Base-by-base conservation (phyloP, 2,329 filamentous ascomycete species). In the Blastomyces gilchristii region DNA sequence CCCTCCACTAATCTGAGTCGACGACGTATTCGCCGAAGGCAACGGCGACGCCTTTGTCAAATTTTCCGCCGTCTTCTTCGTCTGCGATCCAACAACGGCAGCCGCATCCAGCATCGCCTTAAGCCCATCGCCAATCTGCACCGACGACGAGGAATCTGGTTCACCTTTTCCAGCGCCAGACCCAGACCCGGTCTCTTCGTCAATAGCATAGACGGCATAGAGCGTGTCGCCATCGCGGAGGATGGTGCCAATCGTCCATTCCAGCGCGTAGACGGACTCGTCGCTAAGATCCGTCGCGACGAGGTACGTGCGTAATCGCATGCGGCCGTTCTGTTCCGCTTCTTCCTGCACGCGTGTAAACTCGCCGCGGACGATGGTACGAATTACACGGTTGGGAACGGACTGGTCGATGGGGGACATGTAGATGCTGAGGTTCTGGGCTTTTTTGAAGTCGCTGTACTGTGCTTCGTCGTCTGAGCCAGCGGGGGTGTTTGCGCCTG, bases 231-330 rank as follows among this genome's bases (percentile, higher is more conserved):
- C 94, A 69, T 97, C 92, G 58, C 94, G 85, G 39, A 99, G 81
- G 6, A 97, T 91, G 0, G 93, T 97, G 8, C 94, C 94, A 63
- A 99, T 92, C 0, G 93, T 94, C 94, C 94, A 99, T 74, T 99
- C 94, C 41, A 99, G 81, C 1, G 94, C 94, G 74, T 97, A 95
- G 7, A 90, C 90, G 4, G 93, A 92, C 77, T 99, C 94, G 47
- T 94, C 90, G 68, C 92, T 97, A 3, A 97, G 79, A 75, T 99
- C 94, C 0, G 91, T 97, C 2, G 94, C 93, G n/a, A 97, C 91
- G 18, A 99, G 79, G 72, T 97, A 99, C 70, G 94, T 95, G 61
- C 94, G 85, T 65, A 93, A 84, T 61, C 89, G 85, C 59, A 89
- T 85, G 59, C 90, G 82, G 61, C 91, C 90, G 22, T 45, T 45